These are phyloP conservation scores for Schizophyllum amplum DNA, from an alignment of 1,284 basidiomycete genomes.

Conservation along the genomic window DNA sequence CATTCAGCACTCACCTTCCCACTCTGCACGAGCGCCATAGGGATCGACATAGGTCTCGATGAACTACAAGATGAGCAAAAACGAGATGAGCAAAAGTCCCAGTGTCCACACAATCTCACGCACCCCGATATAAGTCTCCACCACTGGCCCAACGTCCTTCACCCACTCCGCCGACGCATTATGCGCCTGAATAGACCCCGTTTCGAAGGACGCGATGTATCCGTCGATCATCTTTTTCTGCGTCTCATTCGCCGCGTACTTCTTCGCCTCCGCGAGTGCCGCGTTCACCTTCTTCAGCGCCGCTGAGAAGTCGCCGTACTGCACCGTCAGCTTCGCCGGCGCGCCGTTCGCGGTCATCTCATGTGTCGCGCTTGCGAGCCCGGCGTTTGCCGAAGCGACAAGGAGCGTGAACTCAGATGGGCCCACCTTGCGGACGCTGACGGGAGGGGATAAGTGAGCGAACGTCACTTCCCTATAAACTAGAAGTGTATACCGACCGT, in stretches of 20 bases:
- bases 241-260: conserved; percentile 64
- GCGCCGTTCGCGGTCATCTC: conserved; percentile 17
- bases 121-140: conserved; percentile 77
- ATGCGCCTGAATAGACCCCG: conserved; percentile 72
- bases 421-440: conserved; percentile 61
- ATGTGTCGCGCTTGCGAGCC: conserved; percentile 31
- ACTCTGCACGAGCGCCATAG: conserved; percentile 76
- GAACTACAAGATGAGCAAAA: conserved; percentile 43
- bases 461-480: not conserved
- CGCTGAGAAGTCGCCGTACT: conserved; percentile 64
- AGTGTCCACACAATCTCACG: conserved; percentile 13
- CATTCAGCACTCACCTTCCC: too few relatives aligned
- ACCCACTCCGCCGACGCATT: conserved; percentile 78
- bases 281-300: conserved; percentile 45
- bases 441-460: not conserved
- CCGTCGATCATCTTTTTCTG: conserved; percentile 68
- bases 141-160: conserved; percentile 78
- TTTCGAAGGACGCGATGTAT: conserved; percentile 77
- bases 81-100: too few relatives aligned
- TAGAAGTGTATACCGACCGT: too few relatives aligned
- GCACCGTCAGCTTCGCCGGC: conserved; percentile 47
- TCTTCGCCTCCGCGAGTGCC: conserved; percentile 62
- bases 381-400: conserved; percentile 55
- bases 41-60: conserved; percentile 81
- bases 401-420: conserved; percentile 55